Evolutionary conservation across 345 rosid genomes (phyloP).

Genomic region (Trapa incisa): DNA sequence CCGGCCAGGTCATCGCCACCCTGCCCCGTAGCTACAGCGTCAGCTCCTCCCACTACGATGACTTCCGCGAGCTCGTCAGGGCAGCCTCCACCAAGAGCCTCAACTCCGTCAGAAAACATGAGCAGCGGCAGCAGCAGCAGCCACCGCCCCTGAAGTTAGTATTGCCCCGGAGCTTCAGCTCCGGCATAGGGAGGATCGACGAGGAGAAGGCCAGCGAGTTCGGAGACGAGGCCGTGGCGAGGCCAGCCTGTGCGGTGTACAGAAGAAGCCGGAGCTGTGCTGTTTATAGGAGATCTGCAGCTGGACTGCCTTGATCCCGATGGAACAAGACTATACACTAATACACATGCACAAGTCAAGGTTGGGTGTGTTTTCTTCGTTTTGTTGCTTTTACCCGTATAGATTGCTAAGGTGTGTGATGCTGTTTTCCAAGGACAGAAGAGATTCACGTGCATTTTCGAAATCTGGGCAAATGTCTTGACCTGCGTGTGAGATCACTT

Average conservation of each 20-base stretch:
- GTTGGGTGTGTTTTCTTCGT: background rate
- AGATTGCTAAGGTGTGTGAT: too few species aligned
- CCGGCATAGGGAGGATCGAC: constrained; percentile 57
- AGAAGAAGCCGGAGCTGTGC: constrained; percentile 35
- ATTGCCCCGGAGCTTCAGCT: constrained; percentile 27
- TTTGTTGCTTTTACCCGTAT: too few species aligned
- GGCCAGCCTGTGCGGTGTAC: constrained; percentile 1
- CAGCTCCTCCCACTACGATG: constrained; percentile 20
- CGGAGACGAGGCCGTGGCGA: constrained; percentile 20
- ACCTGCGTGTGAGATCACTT: too few species aligned
- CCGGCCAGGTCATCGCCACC: constrained; percentile 20
- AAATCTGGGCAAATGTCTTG: too few species aligned
- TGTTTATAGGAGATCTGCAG: background rate
- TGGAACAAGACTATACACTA: background rate
- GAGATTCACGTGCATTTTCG: too few species aligned
- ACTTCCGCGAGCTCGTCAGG: constrained; percentile 35
- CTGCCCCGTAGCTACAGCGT: constrained; percentile 46
- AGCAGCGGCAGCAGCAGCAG: background rate
- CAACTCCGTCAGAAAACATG: background rate
- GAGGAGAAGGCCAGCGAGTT: constrained; percentile 57
- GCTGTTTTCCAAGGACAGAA: too few species aligned
- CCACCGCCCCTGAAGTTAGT: background rate
- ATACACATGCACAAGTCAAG: too few species aligned
- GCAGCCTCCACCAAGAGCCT: constrained; percentile 34
- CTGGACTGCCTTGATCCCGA: background rate